Base-by-base conservation (phyloP, 148 eudicot genomes). In the Silene conica region DNA sequence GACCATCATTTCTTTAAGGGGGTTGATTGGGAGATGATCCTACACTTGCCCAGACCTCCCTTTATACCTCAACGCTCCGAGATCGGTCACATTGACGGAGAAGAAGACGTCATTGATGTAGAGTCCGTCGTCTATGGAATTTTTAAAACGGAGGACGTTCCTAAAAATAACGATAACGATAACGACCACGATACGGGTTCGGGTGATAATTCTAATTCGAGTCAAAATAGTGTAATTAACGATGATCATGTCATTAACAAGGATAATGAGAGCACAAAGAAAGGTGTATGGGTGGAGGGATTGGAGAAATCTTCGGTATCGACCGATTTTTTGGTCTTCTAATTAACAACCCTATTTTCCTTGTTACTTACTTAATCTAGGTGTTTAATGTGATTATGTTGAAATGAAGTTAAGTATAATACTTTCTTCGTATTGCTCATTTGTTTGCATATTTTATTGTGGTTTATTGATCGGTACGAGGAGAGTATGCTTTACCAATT, bases 1-100 rank as follows among this genome's bases (percentile, higher is more conserved):
- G 83, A 90, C 60, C 96, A 93, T 26, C 87, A 86, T 46, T 93
- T 86, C 71, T 90, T 93, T 73, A 73, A 25, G 2, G 94, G 86
- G 70, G 83, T 89, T 11, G 84, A 84, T 74, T 90, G 96, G 98
- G 86, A 81, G 66, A 25, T 76, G 75, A 82, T 90, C 64, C 28
- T 86, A 72, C 77, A 78, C 43, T 38, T 93, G 56, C 10, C 75
- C 48, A 76, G 98, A 77, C 98, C 96, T n/a, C 98, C 96, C 28
- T 87, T 77, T 69, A 85, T 90, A 28, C 96, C 92, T 18, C 56
- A 1, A 12, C 69, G 74, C 58, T 64, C 80, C 3, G 84, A 82
- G 50, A 67, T 60, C 21, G 86, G 55, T 8, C 80, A 74, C 80
- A 89, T 80, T 5, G 70, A 73, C 3, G 78, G 63, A 0, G 92